These are phyloP conservation scores for Cydonia oblonga DNA, from an alignment of 331 rosid genomes.

Conservation along the genomic window DNA sequence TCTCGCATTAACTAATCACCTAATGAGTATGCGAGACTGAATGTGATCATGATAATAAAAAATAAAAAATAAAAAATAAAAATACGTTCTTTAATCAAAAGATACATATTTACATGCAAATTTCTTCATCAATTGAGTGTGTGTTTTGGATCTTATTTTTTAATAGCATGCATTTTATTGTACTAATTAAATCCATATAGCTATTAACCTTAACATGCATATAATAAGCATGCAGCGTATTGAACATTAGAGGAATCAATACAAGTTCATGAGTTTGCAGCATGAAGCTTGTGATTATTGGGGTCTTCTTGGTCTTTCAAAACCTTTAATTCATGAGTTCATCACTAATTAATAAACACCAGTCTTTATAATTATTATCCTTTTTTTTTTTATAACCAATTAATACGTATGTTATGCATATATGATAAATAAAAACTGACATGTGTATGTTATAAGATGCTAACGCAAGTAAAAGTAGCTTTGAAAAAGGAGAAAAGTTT, in stretches of 20 bases:
- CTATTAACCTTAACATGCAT: neutral
- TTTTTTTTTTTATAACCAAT: neutral
- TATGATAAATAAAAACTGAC: neutral
- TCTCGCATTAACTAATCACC: neutral
- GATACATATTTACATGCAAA: neutral
- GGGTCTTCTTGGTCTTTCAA: neutral
- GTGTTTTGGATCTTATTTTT: too few relatives aligned
- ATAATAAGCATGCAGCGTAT: neutral
- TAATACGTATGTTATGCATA: too few relatives aligned
- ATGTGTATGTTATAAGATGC: neutral
- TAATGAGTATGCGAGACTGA: neutral
- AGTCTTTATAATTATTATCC: too few relatives aligned
- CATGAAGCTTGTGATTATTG: neutral
- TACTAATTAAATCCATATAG: neutral
- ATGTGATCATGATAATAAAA: neutral
- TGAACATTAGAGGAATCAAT: neutral
- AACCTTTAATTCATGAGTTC: neutral
- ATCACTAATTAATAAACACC: too few relatives aligned
- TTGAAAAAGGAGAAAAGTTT: neutral
- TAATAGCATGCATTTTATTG: neutral
- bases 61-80: too few relatives aligned
- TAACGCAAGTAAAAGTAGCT: neutral
- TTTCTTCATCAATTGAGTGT: too few relatives aligned
- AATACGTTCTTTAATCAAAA: too few relatives aligned
- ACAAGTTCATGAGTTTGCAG: neutral